Base-by-base conservation (phyloP, 495 filamentous ascomycete species). In the Penicillium malachiteum region DNA sequence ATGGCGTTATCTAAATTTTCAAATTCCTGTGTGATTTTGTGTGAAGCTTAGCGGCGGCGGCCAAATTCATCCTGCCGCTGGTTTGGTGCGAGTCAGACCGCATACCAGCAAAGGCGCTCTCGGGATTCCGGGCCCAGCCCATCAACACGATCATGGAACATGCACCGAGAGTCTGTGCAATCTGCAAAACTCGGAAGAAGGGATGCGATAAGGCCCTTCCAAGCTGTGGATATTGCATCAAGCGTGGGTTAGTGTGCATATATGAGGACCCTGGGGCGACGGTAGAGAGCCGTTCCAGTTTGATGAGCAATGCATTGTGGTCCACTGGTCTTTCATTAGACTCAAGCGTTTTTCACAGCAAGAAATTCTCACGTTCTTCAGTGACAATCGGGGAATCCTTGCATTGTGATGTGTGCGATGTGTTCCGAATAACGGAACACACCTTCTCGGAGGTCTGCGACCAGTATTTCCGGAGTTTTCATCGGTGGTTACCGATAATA, bases 131-230 rank as follows among this genome's bases (percentile, higher is more conserved):
- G 21, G 21, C 21, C 21, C 4, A 26, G 21, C 21, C 21, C 4
- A 26, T 26, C 2, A 26, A 26, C 21, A 26, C 21, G 21, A 18
- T 5, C 12, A 42, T 54, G 51, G 51, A 54, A 8, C 51, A 31
- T 16, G 51, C 51, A 4, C 41, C 32, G 17, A 41, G 32, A 39
- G 51, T 46, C 17, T 75, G 72, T 48, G 41, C 48, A n/a, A 63
- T 53, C 14, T 76, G 71, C 51, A 70, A 68, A 49, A 26, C 47
- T 13, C 65, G 68, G 18, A 76, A 76, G 59, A 69, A 69, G 43
- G 61, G 67, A 21, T 76, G 73, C 39, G 68, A 67, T 55, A 76
- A 76, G 47, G 49, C 54, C 2, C 52, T 73, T 35, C 73, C 73
- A 9, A 47, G 40, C 9, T 76, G 73, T 52, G 64, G 60, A n/a